A percentile compares a stretch with the other conserved stretches of the same genome.
These are phyloP conservation scores for Myriosclerotinia scirpicola DNA, from an alignment of 2,329 filamentous ascomycete genomes.

Conservation along the genomic window DNA sequence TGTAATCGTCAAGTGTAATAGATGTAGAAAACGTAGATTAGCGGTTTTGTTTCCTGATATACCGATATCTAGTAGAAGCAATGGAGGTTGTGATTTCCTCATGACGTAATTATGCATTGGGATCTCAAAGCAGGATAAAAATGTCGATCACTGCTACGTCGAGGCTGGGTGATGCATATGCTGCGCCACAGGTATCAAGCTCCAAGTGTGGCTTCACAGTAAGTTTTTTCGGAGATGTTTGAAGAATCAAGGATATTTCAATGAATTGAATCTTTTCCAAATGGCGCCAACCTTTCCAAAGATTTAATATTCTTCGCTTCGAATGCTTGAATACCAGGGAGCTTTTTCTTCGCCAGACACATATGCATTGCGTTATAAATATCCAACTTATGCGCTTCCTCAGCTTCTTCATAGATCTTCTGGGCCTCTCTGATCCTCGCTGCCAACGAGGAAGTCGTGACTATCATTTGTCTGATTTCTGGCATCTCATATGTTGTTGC, in stretches of 20 bases:
- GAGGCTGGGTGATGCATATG: neutral
- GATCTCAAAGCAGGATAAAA: conserved; percentile 6
- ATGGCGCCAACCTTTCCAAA: too few species aligned
- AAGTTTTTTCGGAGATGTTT: too few species aligned
- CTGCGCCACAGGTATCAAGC: conserved; percentile 3
- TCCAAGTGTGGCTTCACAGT: neutral
- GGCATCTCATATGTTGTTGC: neutral
- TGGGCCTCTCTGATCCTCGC: neutral
- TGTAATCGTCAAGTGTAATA: neutral
- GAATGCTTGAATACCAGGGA: too few species aligned
- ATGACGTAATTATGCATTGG: conserved; percentile 16
- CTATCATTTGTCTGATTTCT: neutral
- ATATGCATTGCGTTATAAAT: neutral
- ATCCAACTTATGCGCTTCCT: neutral
- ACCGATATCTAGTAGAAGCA: neutral
- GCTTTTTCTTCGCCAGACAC: too few species aligned
- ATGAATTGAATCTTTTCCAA: too few species aligned
- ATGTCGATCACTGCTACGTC: conserved; percentile 3
- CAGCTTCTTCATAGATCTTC: neutral
- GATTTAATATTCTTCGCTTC: too few species aligned
- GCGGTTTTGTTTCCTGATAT: neutral
- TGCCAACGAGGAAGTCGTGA: neutral
- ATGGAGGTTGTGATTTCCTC: neutral
- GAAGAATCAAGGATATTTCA: too few species aligned
- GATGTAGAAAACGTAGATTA: neutral